These are phyloP conservation scores for Alternaria gaisen DNA, from an alignment of 2,329 filamentous ascomycete genomes.

Conservation along the genomic window DNA sequence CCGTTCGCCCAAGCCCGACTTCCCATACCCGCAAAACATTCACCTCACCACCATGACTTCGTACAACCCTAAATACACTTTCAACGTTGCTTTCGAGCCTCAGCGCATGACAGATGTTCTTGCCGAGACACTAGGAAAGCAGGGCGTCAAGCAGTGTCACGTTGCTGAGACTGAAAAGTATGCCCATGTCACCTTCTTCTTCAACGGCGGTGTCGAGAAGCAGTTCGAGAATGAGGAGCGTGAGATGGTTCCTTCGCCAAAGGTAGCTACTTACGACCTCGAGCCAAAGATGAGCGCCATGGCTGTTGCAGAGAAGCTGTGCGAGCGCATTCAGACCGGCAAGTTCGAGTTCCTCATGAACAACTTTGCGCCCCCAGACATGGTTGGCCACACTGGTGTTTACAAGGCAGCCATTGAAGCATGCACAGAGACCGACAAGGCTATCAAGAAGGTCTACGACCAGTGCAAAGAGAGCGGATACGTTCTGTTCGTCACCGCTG, in stretches of 20 bases:
- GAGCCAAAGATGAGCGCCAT: constrained; percentile 96
- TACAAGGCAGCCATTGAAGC: constrained; percentile 93
- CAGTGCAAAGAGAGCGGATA: constrained; percentile 94
- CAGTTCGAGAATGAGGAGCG: constrained; percentile 90
- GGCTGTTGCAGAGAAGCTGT: constrained; percentile 86
- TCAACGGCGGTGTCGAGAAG: constrained; percentile 98
- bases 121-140: constrained; percentile 92
- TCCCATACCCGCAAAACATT: constrained; percentile 91
- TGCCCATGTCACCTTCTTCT: constrained; percentile 99
- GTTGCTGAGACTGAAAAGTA: constrained; percentile 99
- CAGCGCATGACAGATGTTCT: constrained; percentile 98
- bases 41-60: constrained; percentile 95
- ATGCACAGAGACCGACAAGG: constrained; percentile 87
- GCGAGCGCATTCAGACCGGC: constrained; percentile 83
- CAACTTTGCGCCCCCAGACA: constrained; percentile 99
- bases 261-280: constrained; percentile 93
- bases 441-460: constrained; percentile 91
- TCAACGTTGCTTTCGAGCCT: constrained; percentile 89
- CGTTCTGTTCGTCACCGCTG: constrained; percentile 91
- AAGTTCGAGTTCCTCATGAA: constrained; percentile 99
- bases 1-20: constrained; percentile 87
- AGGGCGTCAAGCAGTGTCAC: constrained; percentile 91
- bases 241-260: constrained; percentile 93
- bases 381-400: constrained; percentile 98
- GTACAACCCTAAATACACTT: constrained; percentile 95